A percentile compares a stretch with the other conserved stretches of the same genome.
These are phyloP conservation scores for Plasmodium yoelii DNA, from an alignment of 169 alveolate genomes.

Conservation along the genomic window DNA sequence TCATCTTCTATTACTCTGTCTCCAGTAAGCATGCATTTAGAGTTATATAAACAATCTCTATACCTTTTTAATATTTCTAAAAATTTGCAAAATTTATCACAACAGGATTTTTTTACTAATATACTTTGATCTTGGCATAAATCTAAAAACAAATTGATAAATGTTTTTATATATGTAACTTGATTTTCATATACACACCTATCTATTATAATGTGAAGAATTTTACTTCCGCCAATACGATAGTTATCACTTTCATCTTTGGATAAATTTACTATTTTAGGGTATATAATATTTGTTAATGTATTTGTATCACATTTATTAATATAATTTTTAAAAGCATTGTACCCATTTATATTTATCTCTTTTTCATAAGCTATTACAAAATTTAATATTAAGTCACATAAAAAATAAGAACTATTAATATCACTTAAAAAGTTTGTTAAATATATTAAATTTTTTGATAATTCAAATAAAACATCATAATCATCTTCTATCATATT, in stretches of 20 bases:
- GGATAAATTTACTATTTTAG: slow-evolving; percentile 29
- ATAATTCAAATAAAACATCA: slow-evolving; percentile 46
- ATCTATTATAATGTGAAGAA: slow-evolving; percentile 53
- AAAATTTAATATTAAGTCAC: slow-evolving; percentile 58
- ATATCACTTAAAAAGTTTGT: slow-evolving; percentile 43
- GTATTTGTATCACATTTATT: slow-evolving; percentile 45
- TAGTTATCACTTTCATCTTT: slow-evolving; percentile 74
- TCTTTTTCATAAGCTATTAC: slow-evolving; percentile 64
- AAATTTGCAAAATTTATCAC: slow-evolving; percentile 65
- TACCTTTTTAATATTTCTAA: slow-evolving; percentile 32
- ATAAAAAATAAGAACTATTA: slow-evolving; percentile 31
- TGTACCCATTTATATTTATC: slow-evolving; percentile 43
- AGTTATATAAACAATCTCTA: slow-evolving; percentile 11
- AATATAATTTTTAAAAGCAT: slow-evolving; percentile 64
- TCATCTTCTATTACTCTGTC: slow-evolving; percentile 9
- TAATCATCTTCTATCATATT: slow-evolving; percentile 73
- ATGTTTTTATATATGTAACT: slow-evolving; percentile 17
- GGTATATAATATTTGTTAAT: slow-evolving; percentile 41
- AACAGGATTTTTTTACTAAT: slow-evolving; percentile 72
- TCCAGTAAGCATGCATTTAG: neutral
- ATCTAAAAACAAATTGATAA: slow-evolving; percentile 39
- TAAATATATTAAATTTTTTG: slow-evolving; percentile 55
- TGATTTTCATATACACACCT: slow-evolving; percentile 59
- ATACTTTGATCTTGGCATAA: slow-evolving; percentile 71
- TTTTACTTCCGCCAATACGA: slow-evolving; percentile 72